Base-by-base conservation (phyloP, 441 rosid genomes). In the Gossypium gossypioides region DNA sequence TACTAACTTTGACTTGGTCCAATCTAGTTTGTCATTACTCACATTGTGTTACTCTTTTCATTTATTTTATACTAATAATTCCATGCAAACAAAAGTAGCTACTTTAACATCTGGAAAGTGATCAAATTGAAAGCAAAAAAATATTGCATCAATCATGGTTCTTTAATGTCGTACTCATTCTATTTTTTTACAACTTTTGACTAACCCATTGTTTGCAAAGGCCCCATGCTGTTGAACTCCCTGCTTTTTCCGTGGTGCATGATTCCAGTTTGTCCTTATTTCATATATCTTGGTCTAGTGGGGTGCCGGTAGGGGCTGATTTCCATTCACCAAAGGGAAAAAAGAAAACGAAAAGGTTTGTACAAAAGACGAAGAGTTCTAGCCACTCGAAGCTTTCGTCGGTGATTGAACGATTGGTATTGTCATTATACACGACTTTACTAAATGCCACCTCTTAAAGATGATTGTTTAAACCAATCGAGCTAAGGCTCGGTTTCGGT, bases 171-270 rank as follows among this genome's bases (percentile, higher is more conserved):
- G 22, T 60, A 42, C 65, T 72, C 67, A 59, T 50, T 25, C 15
- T 12, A 61, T 32, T 51, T 75, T 44, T 76, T 60, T 70, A 69
- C 66, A 68, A 62, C 77, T 68, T 84, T 82, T 81, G 87, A 82
- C 82, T 40, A 71, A 4, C 62, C 85, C 82, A 76, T 82, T 68
- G 57, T 52, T 34, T 62, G 55, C 8, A 68, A 69, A 22, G 16
- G 60, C 48, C 25, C 27, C 46, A 4, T 74, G 46, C 55, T 62
- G 73, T 12, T 15, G 46, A 61, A 72, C 29, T 46, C 19, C 13
- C 21, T 57, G 50, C 75, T 29, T 60, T 34, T 48, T 60, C 13
- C 37, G 18, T 73, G 62, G 32, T 57, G 34, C 62, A 57, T 16
- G 37, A 57, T 0, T 18, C 58, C 10, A 27, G 24, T 40, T 69